These are phyloP conservation scores for Fraxinus angustifolia DNA, from an alignment of 305 asterid genomes.

Conservation along the genomic window DNA sequence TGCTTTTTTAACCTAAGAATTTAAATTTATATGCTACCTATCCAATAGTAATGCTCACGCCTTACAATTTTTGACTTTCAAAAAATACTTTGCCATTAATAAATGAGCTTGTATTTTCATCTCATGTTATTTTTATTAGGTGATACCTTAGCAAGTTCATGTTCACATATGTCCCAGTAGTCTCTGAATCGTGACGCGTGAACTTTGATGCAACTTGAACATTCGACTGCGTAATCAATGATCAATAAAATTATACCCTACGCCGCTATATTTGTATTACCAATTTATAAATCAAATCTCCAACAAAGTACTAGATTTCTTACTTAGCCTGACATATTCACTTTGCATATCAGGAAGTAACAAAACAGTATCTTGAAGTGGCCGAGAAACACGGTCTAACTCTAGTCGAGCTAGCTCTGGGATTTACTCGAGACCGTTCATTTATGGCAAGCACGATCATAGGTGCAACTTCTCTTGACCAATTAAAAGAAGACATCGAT, in stretches of 20 bases:
- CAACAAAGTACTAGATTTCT: background rate
- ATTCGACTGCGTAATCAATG: background rate
- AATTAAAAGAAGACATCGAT: slow-evolving; percentile 66
- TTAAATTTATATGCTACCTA: background rate
- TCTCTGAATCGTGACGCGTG: background rate
- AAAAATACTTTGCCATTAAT: background rate
- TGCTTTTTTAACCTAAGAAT: background rate
- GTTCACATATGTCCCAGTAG: background rate
- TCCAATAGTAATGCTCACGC: background rate
- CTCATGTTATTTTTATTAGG: background rate
- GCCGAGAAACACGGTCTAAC: slow-evolving; percentile 78
- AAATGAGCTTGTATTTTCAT: background rate
- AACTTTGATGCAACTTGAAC: background rate
- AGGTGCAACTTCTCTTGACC: slow-evolving; percentile 81
- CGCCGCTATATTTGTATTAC: background rate
- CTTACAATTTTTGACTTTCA: background rate
- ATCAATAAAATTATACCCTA: background rate
- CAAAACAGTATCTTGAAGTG: slow-evolving; percentile 53
- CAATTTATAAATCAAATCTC: background rate
- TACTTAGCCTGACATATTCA: background rate
- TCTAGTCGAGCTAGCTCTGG: slow-evolving; percentile 74
- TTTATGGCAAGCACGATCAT: slow-evolving; percentile 73
- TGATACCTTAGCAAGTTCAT: background rate
- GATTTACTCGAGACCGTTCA: slow-evolving; percentile 69
- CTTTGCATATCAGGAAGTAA: slow-evolving; percentile 63